Conservation (phyloP, 176 grass and related monocot species). For the Raddia distichophylla region DNA sequence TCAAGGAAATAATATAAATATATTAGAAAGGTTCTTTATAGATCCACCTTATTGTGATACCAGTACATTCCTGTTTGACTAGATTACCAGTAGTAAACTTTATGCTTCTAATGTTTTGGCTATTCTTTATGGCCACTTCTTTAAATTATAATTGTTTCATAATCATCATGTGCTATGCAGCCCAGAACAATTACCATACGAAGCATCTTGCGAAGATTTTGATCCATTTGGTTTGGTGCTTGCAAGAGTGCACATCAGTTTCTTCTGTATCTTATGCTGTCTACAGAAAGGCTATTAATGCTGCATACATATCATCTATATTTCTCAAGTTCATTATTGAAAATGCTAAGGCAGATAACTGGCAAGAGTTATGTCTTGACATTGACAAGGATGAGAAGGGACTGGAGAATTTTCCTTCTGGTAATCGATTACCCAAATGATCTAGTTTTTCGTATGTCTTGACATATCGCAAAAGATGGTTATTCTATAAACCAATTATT, state of each 20-base stretch:
- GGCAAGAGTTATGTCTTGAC: slow-evolving; percentile 82
- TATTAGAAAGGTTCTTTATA: not conserved
- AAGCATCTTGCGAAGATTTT: slow-evolving; percentile 95
- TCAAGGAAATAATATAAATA: not conserved
- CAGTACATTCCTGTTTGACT: slow-evolving; percentile 3
- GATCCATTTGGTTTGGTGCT: slow-evolving; percentile 94
- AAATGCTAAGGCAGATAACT: slow-evolving; percentile 71
- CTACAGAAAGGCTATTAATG: slow-evolving; percentile 90
- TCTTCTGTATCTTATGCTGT: slow-evolving; percentile 51
- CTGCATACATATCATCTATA: slow-evolving; percentile 92
- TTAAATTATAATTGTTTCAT: not conserved
- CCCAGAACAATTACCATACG: slow-evolving; percentile 82
- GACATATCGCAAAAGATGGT: slow-evolving; percentile 25
- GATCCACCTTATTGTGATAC: not conserved
- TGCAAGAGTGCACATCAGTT: slow-evolving; percentile 63
- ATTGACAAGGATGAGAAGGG: slow-evolving; percentile 79
- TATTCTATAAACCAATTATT: not conserved
- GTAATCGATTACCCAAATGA: slow-evolving; percentile 49
- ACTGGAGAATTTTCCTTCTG: slow-evolving; percentile 68
- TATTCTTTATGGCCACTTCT: not conserved
- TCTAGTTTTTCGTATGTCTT: not conserved
- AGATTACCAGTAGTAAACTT: slow-evolving; percentile 18
- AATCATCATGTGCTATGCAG: slow-evolving; percentile 58
- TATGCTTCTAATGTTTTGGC: not conserved
- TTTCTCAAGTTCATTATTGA: slow-evolving; percentile 99